Evolutionary conservation across 352 stramenopile genomes (phyloP).

Genomic region (Thraustochytrium striatum): DNA sequence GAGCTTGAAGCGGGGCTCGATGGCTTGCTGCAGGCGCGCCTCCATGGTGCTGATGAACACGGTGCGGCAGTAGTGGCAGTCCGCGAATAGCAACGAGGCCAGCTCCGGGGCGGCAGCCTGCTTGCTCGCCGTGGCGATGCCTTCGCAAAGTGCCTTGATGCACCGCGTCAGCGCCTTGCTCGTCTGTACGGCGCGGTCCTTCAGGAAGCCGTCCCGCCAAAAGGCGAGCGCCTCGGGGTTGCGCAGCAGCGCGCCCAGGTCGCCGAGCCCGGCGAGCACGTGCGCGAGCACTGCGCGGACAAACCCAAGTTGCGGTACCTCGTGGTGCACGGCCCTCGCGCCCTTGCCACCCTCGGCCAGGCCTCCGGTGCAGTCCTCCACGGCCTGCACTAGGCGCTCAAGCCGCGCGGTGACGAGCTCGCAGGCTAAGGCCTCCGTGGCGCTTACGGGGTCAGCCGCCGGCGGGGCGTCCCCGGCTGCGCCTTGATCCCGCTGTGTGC

Average conservation of each 20-base stretch:
- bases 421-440: neutral
- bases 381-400: neutral
- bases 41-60: slow-evolving; percentile 4
- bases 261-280: neutral
- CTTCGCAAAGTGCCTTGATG: neutral
- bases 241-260: neutral
- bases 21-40: neutral
- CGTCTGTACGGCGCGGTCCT: neutral
- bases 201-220: slow-evolving; percentile 32
- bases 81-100: slow-evolving; percentile 33
- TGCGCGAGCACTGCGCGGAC: neutral
- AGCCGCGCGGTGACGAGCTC: neutral
- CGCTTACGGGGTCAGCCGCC: neutral
- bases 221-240: slow-evolving; percentile 4
- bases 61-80: slow-evolving; percentile 18
- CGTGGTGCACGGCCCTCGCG: no score
- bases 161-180: neutral
- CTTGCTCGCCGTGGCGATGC: slow-evolving; percentile 10
- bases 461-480: neutral
- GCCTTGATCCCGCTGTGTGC: neutral
- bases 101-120: neutral
- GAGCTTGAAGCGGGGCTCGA: slow-evolving; percentile 1
- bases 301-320: neutral
- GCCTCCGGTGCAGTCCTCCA: no score
- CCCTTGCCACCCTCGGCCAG: no score